Evolutionary conservation across 495 filamentous ascomycete genomes (phyloP), one percentile per base, ranked within the genome.

Genomic region (Bryoglossum gracile): DNA sequence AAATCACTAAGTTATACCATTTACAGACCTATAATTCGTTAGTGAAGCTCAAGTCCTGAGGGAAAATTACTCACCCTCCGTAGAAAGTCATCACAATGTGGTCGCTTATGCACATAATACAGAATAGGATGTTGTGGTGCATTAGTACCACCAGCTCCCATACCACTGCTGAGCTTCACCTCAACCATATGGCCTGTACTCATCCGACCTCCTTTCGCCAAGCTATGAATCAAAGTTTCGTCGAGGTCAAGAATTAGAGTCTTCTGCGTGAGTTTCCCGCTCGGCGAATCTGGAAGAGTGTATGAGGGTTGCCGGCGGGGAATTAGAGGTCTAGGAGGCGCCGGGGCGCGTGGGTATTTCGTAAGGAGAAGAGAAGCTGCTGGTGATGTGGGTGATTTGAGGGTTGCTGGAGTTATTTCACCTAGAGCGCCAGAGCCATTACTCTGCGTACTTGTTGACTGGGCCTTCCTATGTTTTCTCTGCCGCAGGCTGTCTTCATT

Each of bases 111-210:
- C 42, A 98, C 92, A 70, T 96, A 97, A 68, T 98, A 98, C 50
- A 98, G 68, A 60, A 98, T 97, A 4, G 92, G 92, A 63, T 97
- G 89, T 59, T 95, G 91, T 33, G 88, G 62, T 13, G 77, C 77
- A 19, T 77, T 70, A 45, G 80, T 78, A 32, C 76, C 82, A 33
- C 82, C 81, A 24, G 77, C 76, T 23, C 74, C 72, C 43, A 78
- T 67, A 48, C 79, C 72, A 16, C 77, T 77, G 57, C 83, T 80
- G 40, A 97, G 76, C 59, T 91, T 92, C 55, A 98, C 92, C 68
- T 98, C 92, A 25, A 98, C 91, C 92, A 97, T 97, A 66, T 98
- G 94, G 18, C 92, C 92, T 21, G 86, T 90, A 56, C 83, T 87
- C 89, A 95, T 96, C 33, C 89, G 80, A 28, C 91, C 90, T 22